A percentile compares a stretch with the other conserved stretches of the same genome.
Evolutionary conservation across 176 grass and related monocot genomes (phyloP).

Genomic region (Thinopyrum elongatum): DNA sequence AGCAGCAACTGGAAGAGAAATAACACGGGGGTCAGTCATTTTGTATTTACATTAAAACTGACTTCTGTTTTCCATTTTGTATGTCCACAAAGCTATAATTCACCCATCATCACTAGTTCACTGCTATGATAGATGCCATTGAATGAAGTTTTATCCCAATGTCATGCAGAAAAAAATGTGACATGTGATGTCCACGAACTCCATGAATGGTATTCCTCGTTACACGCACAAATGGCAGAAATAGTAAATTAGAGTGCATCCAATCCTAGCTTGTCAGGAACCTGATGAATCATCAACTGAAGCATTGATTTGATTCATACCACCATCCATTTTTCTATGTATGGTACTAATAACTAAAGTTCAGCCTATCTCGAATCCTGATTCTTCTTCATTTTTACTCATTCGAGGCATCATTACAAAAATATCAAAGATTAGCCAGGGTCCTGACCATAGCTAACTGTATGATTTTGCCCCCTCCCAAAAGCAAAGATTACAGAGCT

Average conservation of each 20-base stretch:
- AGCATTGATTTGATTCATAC: too few relatives aligned
- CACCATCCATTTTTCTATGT: too few relatives aligned
- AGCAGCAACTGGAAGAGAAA: background rate
- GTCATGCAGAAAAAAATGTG: background rate
- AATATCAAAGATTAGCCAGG: too few relatives aligned
- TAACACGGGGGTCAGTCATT: too few relatives aligned
- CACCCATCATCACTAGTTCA: background rate
- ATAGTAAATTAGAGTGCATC: background rate
- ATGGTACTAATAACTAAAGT: too few relatives aligned
- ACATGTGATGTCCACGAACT: too few relatives aligned
- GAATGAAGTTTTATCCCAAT: background rate
- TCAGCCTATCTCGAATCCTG: too few relatives aligned
- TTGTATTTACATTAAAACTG: background rate
- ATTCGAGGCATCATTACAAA: too few relatives aligned
- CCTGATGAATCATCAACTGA: background rate
- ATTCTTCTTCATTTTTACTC: too few relatives aligned
- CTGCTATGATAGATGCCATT: background rate
- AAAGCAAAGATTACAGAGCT: constrained; percentile 18
- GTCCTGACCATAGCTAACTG: too few relatives aligned
- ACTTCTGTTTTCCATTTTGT: background rate
- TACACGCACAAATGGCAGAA: background rate
- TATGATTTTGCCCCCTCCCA: background rate
- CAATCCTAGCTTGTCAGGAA: background rate
- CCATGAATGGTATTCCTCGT: background rate
- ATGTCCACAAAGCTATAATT: background rate